Base-by-base conservation (phyloP, 257 asterid species). In the Ligustrum vulgare region DNA sequence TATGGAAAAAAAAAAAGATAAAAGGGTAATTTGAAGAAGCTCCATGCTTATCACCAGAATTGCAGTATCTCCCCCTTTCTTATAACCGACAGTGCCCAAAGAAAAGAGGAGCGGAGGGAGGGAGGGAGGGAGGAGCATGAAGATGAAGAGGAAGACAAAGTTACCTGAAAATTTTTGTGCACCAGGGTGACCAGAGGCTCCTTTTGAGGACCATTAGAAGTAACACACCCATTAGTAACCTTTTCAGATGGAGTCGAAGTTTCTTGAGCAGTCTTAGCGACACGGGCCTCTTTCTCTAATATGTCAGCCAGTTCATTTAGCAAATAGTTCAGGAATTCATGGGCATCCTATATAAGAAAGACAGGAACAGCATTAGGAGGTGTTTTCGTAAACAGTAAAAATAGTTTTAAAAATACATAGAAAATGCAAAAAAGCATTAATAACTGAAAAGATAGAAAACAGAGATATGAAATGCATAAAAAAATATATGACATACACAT, bases 121-220 rank as follows among this genome's bases (percentile, higher is more conserved):
- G 22, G 18, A 23, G 67, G 34, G 16, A n/a, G 34, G 25, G 15
- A 65, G 28, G 25, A 64, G 39, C 63, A 76, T 31, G 73, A 70
- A 41, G 43, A 77, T 73, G 35, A 69, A 73, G 20, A 67, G 41
- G 67, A 64, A 77, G 45, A 49, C 77, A 69, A 79, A 18, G 62
- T 73, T 78, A 87, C 98, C 93, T 93, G 97, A 81, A 93, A 93
- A 81, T 88, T 89, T 80, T 89, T 89, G 91, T 93, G 97, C 82
- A 93, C 98, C 98, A 96, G 89, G 69, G 98, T 90, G 80, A 91
- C 82, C 72, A 87, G 71, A 22, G 93, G 92, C 74, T 91, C 97
- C 85, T 89, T 83, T 69, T 74, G 84, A 67, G 67, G 78, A 72
- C 92, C 90, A 74, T 87, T 91, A 51, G 83, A 83, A 37, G 78